phyloP scores from a whole-genome alignment of 2,329 filamentous ascomycete genomes.

The Cyphellophora attinorum region DNA sequence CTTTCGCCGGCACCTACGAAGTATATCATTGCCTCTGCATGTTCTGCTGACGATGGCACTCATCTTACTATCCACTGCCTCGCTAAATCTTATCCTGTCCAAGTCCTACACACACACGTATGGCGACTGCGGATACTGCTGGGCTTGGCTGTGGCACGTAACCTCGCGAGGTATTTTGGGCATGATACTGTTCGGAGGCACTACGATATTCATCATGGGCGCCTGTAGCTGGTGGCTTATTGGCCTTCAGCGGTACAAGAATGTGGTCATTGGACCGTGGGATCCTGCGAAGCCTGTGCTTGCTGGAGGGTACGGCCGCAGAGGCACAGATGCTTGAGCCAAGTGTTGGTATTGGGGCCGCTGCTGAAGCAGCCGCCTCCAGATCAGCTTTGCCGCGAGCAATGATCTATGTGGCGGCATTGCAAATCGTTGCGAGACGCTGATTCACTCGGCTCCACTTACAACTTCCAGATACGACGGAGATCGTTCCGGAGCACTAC shows the following conservation, averaged over 20 bases:
- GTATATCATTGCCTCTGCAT: slow-evolving; percentile 74
- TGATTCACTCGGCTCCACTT: too few relatives aligned
- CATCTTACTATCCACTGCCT: slow-evolving; percentile 69
- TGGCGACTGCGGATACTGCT: slow-evolving; percentile 33
- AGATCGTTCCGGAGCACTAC: too few relatives aligned
- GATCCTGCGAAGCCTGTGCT: slow-evolving; percentile 74
- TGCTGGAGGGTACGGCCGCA: slow-evolving; percentile 15
- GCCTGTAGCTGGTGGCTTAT: slow-evolving; percentile 98
- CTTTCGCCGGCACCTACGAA: slow-evolving; percentile 77
- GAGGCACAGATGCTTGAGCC: too few relatives aligned
- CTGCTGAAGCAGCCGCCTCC: too few relatives aligned
- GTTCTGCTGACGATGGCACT: slow-evolving; percentile 64
- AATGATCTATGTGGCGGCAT: too few relatives aligned
- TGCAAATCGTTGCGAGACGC: too few relatives aligned
- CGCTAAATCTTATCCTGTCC: slow-evolving; percentile 55
- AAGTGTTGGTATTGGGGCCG: too few relatives aligned
- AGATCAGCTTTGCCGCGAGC: too few relatives aligned
- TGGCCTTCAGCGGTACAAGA: slow-evolving; percentile 95
- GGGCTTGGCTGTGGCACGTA: slow-evolving; percentile 39
- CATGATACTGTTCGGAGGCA: slow-evolving; percentile 63
- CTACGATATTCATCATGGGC: slow-evolving; percentile 73
- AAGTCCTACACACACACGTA: slow-evolving; percentile 30
- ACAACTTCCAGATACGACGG: too few relatives aligned
- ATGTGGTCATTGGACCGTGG: slow-evolving; percentile 96
- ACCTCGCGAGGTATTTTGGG: slow-evolving; percentile 54